Base-by-base conservation (phyloP, 1,139 yeast species). In the Sugiyamaella japonica region DNA sequence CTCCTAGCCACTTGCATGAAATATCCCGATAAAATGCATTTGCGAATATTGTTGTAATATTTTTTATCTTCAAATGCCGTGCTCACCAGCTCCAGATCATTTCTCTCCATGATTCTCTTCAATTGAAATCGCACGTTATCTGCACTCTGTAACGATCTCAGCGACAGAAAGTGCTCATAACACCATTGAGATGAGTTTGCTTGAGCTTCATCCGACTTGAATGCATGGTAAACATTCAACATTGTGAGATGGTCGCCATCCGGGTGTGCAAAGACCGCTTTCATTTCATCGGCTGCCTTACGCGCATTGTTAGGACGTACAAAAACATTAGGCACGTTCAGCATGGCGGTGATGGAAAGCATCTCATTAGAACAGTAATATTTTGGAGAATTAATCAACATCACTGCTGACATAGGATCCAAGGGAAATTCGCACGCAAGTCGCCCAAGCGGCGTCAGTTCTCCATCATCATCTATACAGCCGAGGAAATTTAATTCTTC, bases 1-100 rank as follows among this genome's bases (percentile, higher is more conserved):
- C 82, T 82, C 75, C 91, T 91, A 44, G 98, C 99, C 52, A 88
- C 97, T 75, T 93, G 99, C 98, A 93, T 91, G 76, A 93, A 93
- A 71, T 90, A 91, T 1, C 99, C 99, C n/a, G 90, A 83, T 7
- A 89, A 81, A 55, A 93, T 75, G 0, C 99, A 97, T 70, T 86
- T 86, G 58, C 95, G 81, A 61, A 93, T 85, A 65, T 89, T 86
- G 61, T 80, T 83, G 70, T 86, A 90, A 57, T 70, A 71, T 56
- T 74, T 75, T 52, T 83, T 82, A 70, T 83, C 85, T 41, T 85
- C 89, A 63, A 74, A 83, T 43, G 88, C 85, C 1, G 89, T 84
- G 49, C 91, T 81, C 56, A 81, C 77, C 56, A 93, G 73, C 58
- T 84, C 88, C 59, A 93, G 74, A 63, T 88, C 95, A 66, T 85